phyloP scores from a whole-genome alignment of 768 basidiomycete genomes.

The Dioszegia aurantiaca region DNA sequence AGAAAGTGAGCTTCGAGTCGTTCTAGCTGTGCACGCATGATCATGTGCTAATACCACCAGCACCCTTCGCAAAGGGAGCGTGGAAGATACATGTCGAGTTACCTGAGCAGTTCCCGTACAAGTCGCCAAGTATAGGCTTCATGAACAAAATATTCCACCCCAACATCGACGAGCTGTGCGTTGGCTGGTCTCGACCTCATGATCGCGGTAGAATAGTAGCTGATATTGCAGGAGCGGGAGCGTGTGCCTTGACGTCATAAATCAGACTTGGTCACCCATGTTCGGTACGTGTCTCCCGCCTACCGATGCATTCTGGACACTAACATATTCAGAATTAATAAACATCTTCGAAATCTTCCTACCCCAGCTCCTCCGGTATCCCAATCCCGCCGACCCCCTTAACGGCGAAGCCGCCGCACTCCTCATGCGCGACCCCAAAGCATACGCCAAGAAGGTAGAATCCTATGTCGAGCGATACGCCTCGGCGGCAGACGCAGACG shows the following conservation, averaged over 20 bases:
- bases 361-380: constrained; percentile 93
- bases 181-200: constrained; percentile 17
- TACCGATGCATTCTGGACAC: not conserved
- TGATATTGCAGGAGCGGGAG: constrained; percentile 74
- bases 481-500: constrained; percentile 82
- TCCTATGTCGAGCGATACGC: constrained; percentile 96
- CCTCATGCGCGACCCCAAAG: constrained; percentile 94
- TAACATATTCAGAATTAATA: constrained; percentile 74
- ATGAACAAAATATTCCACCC: constrained; percentile 99
- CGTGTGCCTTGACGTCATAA: constrained; percentile 97
- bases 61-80: constrained; percentile 93
- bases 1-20: constrained; percentile 69
- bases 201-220: not conserved
- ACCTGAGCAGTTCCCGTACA: constrained; percentile 97
- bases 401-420: constrained; percentile 98
- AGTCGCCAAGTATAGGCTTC: constrained; percentile 97
- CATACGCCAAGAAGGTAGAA: constrained; percentile 91
- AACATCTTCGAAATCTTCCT: constrained; percentile 99
- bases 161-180: constrained; percentile 97
- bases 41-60: constrained; percentile 54
- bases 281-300: constrained; percentile 66
- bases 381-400: constrained; percentile 95
- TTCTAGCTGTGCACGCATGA: not conserved
- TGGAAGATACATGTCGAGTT: constrained; percentile 99
- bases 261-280: constrained; percentile 99